A percentile compares a stretch with the other conserved stretches of the same genome.
Evolutionary conservation across 768 basidiomycete species (phyloP).

Genomic region (Daedaleopsis nitida): DNA sequence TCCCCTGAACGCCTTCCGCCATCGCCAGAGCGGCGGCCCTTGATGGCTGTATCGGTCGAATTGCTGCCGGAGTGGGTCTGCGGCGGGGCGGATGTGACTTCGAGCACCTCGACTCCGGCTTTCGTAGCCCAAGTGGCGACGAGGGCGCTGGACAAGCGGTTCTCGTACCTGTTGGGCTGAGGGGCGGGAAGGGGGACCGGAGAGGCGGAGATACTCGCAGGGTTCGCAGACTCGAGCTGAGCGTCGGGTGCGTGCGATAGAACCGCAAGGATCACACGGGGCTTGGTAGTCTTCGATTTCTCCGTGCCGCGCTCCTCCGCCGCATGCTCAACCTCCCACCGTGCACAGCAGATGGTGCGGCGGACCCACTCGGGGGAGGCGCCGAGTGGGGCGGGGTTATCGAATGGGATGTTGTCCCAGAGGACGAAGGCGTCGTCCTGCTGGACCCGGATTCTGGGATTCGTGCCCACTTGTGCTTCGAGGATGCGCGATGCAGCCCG

Average conservation of each 20-base stretch:
- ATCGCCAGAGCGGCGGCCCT: constrained; percentile 25
- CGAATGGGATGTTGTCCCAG: constrained; percentile 74
- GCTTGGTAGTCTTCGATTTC: constrained; percentile 22
- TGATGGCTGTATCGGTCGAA: constrained; percentile 1
- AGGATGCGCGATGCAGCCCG: constrained; percentile 87
- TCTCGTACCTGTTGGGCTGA: constrained; percentile 59
- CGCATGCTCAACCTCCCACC: constrained; percentile 71
- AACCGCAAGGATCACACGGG: constrained; percentile 67
- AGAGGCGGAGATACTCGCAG: constrained; percentile 31
- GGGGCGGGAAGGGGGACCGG: constrained; percentile 73
- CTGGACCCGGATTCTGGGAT: constrained; percentile 80
- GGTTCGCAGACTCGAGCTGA: constrained; percentile 15
- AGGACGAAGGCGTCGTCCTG: constrained; percentile 80
- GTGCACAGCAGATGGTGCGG: constrained; percentile 79
- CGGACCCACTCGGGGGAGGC: constrained; percentile 82
- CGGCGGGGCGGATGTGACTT: constrained; percentile 46
- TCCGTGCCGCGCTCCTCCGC: constrained; percentile 27
- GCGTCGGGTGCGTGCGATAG: constrained; percentile 22
- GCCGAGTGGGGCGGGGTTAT: constrained; percentile 34
- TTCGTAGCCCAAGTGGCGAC: constrained; percentile 69
- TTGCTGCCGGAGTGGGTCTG: constrained; percentile 5
- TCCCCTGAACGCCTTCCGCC: constrained; percentile 30
- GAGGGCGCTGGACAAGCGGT: constrained; percentile 62
- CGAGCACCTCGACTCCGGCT: constrained; percentile 58
- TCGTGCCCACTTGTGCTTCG: constrained; percentile 83